Evolutionary conservation across 805 yeast genomes (phyloP).

Genomic region (Candida broadrunensis): DNA sequence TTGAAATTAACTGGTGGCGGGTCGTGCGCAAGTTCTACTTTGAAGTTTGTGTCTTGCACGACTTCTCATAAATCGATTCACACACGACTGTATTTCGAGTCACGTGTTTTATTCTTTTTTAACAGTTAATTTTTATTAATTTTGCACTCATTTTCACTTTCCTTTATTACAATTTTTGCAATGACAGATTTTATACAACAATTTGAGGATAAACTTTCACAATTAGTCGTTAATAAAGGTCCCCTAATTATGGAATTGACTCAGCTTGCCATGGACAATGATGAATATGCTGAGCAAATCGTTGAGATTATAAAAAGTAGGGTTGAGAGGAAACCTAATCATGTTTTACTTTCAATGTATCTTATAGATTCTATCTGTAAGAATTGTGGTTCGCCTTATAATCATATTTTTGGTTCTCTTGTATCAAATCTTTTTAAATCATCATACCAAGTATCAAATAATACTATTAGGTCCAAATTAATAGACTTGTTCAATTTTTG

Average conservation of each 20-base stretch:
- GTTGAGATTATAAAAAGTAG: constrained; percentile 33
- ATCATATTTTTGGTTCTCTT: constrained; percentile 31
- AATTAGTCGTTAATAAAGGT: constrained; percentile 26
- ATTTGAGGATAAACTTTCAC: neutral
- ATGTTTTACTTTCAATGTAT: constrained; percentile 34
- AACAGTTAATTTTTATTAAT: no score
- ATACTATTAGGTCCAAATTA: neutral
- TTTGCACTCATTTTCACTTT: no score
- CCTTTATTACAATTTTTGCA: no score
- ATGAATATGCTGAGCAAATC: constrained; percentile 31
- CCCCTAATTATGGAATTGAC: constrained; percentile 39
- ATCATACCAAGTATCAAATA: neutral
- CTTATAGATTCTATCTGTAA: constrained; percentile 41
- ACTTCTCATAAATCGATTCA: no score
- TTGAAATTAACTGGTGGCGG: no score
- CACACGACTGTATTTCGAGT: no score
- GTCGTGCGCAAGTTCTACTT: no score
- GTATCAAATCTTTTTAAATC: neutral
- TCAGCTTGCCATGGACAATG: constrained; percentile 29
- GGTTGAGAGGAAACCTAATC: constrained; percentile 35
- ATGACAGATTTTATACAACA: no score
- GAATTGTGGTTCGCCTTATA: constrained; percentile 43
- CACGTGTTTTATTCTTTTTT: no score
- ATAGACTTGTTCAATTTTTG: neutral
- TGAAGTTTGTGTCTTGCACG: no score